A percentile compares a stretch with the other conserved stretches of the same genome.
Conservation (phyloP, 306 rosid genomes). For the Rosa persica region DNA sequence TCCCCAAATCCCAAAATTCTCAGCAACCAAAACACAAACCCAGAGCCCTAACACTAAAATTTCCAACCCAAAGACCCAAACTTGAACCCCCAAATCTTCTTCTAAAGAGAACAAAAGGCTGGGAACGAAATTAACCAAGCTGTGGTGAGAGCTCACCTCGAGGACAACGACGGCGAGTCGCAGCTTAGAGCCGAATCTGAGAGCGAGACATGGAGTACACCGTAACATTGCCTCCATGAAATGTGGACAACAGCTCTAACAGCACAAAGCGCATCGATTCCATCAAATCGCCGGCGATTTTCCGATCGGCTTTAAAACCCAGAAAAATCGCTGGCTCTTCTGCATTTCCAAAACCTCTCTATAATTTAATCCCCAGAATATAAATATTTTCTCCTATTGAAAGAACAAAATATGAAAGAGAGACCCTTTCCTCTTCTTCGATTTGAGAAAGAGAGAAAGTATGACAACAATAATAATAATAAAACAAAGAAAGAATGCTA, state of each 20-base stretch:
- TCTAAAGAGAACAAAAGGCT: not conserved
- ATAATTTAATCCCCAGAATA: not conserved
- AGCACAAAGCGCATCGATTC: conserved; percentile 40
- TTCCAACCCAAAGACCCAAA: not conserved
- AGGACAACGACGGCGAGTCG: conserved; percentile 45
- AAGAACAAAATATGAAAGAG: conserved; percentile 1
- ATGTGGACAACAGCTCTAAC: conserved; percentile 34
- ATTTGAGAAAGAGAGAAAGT: conserved; percentile 25
- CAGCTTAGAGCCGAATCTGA: conserved; percentile 50
- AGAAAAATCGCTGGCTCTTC: conserved; percentile 37
- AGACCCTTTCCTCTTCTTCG: conserved; percentile 9
- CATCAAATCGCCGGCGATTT: conserved; percentile 72
- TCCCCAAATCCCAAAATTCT: conserved; percentile 19
- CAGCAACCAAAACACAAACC: conserved; percentile 17
- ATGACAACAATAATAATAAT: too few species aligned
- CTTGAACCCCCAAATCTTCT: conserved; percentile 29
- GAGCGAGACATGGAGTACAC: conserved; percentile 41
- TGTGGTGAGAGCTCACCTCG: conserved; percentile 52
- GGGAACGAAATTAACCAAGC: not conserved
- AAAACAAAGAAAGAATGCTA: conserved; percentile 4
- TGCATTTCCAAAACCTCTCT: conserved; percentile 42
- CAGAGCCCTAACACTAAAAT: too few species aligned
- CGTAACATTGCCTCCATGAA: conserved; percentile 66
- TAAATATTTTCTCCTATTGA: not conserved
- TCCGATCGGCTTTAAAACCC: conserved; percentile 50